Evolutionary conservation across 805 yeast genomes (phyloP), one percentile per base, ranked within the genome.

Genomic region (Saturnispora hagleri): DNA sequence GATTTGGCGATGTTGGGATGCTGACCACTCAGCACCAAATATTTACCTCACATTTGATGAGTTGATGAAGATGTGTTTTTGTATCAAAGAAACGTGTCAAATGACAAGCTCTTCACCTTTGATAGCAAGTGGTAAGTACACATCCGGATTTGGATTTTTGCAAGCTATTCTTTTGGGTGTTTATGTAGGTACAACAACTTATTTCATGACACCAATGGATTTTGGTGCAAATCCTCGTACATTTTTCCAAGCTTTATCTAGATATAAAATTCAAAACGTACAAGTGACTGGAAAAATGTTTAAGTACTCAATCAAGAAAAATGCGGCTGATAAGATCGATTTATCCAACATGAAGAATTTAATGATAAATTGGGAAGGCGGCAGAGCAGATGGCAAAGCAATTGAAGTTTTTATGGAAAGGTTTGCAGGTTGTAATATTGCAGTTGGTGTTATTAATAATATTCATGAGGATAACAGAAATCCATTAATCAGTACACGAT

Each of bases 61-160:
- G 47, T 70, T 93, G 12, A 67, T 90, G 58, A 84, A 88, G 2
- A 77, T 87, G 65, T 89, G 97, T 67, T 89, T 90, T 60, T 86
- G 87, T 20, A 76, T 89, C 62, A 91, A 93, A 59, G 97, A 91
- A 63, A 91, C 98, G 0, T 87, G 96, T 61, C 91, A 88, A 55
- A 73, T 93, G 68, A 75, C 83, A 13, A 77, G 86, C 40, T 75
- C 77, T 34, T 78, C 80, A 41, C 84, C 97, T 0, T 72, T 93
- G 6, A 73, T 91, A 42, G 96, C 96, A 0, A 82, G 96, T 65
- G 95, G 88, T 8, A 79, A 95, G 43, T 91, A 90, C 58, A 79
- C 88, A 1, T 69, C 77, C 2, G 97, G 97, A 0, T 66, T 91
- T 27, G 99, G 99, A 0, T 90, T 93, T 63, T 69, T 93, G 27